Evolutionary conservation across 495 filamentous ascomycete genomes (phyloP).

Genomic region (Terfezia claveryi): DNA sequence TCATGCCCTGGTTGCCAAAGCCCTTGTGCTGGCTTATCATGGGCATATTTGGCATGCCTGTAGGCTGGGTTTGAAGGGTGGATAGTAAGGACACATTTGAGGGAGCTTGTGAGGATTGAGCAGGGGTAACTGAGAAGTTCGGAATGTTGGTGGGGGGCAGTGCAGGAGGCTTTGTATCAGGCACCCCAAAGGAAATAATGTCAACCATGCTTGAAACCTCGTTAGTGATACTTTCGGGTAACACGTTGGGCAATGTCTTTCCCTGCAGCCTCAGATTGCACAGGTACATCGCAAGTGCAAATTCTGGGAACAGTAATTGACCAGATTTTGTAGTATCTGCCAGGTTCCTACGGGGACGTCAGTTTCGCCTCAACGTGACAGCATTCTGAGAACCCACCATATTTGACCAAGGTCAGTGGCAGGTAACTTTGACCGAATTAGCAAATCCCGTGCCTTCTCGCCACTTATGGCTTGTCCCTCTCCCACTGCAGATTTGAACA

Average conservation of each 20-base stretch:
- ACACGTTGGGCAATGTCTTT: constrained; percentile 45
- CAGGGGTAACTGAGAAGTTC: constrained; percentile 39
- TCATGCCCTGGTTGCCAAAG: constrained; percentile 8
- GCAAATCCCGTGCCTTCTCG: constrained; percentile 71
- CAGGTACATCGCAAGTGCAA: constrained; percentile 95
- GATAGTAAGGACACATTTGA: constrained; percentile 17
- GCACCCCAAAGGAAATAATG: constrained; percentile 88
- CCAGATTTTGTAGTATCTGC: constrained; percentile 94
- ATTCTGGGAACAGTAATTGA: constrained; percentile 92
- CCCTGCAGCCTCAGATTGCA: constrained; percentile 84
- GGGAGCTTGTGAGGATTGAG: constrained; percentile 5
- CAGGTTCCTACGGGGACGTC: constrained; percentile 39
- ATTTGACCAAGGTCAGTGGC: constrained; percentile 44
- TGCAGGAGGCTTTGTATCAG: constrained; percentile 41
- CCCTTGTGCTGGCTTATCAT: constrained; percentile 20
- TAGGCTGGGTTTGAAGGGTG: constrained; percentile 15
- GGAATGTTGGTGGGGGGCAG: constrained; percentile 44
- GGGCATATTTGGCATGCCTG: constrained; percentile 25
- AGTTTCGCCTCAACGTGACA: not conserved
- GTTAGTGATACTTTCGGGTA: constrained; percentile 77
- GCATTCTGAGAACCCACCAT: constrained; percentile 1
- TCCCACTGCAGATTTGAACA: constrained; percentile 90
- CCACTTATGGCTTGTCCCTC: constrained; percentile 72
- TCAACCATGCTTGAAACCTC: constrained; percentile 99
- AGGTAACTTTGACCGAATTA: constrained; percentile 70